A percentile compares a stretch with the other conserved stretches of the same genome.
These are phyloP conservation scores for Beverwykella pulmonaria DNA, from an alignment of 495 filamentous ascomycete species.

Conservation along the genomic window DNA sequence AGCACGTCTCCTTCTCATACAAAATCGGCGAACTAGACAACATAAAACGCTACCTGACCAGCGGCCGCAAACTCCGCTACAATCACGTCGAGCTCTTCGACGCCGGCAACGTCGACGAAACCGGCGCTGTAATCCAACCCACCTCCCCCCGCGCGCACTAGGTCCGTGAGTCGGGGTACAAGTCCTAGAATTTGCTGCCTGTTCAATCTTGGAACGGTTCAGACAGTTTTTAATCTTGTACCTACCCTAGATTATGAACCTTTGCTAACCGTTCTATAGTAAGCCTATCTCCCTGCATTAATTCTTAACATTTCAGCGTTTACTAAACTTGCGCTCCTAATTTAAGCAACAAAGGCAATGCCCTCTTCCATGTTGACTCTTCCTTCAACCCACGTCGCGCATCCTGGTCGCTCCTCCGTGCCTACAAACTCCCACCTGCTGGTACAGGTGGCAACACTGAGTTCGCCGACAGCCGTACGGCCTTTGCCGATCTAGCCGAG, in stretches of 20 bases:
- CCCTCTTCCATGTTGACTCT: slow-evolving; percentile 62
- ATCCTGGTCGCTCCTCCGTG: slow-evolving; percentile 57
- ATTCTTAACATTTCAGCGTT: too few species aligned
- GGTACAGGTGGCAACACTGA: slow-evolving; percentile 59
- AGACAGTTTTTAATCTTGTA: too few species aligned
- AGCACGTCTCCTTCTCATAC: slow-evolving; percentile 57
- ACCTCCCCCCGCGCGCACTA: slow-evolving; percentile 43
- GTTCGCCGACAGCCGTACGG: slow-evolving; percentile 60
- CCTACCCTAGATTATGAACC: too few species aligned
- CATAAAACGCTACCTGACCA: slow-evolving; percentile 55
- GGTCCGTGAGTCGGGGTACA: too few species aligned
- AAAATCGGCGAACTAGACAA: slow-evolving; percentile 63
- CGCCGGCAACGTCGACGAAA: slow-evolving; percentile 57
- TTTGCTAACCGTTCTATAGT: too few species aligned
- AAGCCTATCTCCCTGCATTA: too few species aligned
- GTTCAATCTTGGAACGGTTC: too few species aligned
- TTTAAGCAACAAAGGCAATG: slow-evolving; percentile 53
- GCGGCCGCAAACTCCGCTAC: slow-evolving; percentile 53
- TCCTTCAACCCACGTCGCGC: slow-evolving; percentile 64
- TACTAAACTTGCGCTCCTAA: too few species aligned
- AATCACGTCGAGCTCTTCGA: slow-evolving; percentile 59
- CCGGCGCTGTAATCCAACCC: slow-evolving; percentile 48
- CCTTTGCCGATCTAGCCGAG: slow-evolving; percentile 55
- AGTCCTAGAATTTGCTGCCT: too few species aligned
- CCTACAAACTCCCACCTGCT: slow-evolving; percentile 55